These are phyloP conservation scores for Dothistroma pini DNA, from an alignment of 2,329 filamentous ascomycete species.

Conservation along the genomic window DNA sequence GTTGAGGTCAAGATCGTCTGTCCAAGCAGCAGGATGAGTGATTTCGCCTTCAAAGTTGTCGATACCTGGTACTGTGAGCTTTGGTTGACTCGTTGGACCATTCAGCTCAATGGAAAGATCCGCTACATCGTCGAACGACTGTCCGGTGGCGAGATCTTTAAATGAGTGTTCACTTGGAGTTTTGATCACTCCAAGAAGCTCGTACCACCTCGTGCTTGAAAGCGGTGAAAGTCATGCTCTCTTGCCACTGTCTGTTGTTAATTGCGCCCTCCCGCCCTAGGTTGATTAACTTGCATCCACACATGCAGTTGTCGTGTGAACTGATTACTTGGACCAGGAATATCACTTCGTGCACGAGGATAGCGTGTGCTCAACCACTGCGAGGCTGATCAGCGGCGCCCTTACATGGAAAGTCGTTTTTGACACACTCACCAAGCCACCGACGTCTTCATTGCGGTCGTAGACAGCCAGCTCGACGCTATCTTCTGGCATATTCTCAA, in stretches of 20 bases:
- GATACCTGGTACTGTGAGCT: slow-evolving; percentile 4
- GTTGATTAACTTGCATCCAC: slow-evolving; percentile 18
- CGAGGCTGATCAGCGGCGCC: neutral
- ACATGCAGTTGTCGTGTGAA: slow-evolving; percentile 32
- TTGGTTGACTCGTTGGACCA: slow-evolving; percentile 10
- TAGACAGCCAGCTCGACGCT: slow-evolving; percentile 19
- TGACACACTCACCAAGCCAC: slow-evolving; percentile 25
- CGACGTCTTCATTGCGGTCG: slow-evolving; percentile 34
- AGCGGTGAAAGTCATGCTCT: slow-evolving; percentile 17
- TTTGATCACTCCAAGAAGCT: slow-evolving; percentile 17
- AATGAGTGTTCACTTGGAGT: slow-evolving; percentile 18
- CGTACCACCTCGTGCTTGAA: slow-evolving; percentile 16
- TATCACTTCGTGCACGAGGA: slow-evolving; percentile 34
- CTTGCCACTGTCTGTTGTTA: slow-evolving; percentile 15
- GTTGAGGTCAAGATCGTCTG: neutral
- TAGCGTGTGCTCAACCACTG: slow-evolving; percentile 38
- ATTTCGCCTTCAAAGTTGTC: slow-evolving; percentile 2
- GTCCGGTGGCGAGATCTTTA: slow-evolving; percentile 4
- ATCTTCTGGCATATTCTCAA: slow-evolving; percentile 10
- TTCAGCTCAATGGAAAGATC: slow-evolving; percentile 19
- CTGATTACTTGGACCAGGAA: slow-evolving; percentile 31
- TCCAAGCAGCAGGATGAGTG: slow-evolving; percentile 4
- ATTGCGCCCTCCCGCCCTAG: slow-evolving; percentile 11
- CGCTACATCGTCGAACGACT: slow-evolving; percentile 13
- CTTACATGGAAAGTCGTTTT: neutral